Evolutionary conservation across 768 basidiomycete genomes (phyloP), one percentile per base, ranked within the genome.

Genomic region (Boletellus emodensis): DNA sequence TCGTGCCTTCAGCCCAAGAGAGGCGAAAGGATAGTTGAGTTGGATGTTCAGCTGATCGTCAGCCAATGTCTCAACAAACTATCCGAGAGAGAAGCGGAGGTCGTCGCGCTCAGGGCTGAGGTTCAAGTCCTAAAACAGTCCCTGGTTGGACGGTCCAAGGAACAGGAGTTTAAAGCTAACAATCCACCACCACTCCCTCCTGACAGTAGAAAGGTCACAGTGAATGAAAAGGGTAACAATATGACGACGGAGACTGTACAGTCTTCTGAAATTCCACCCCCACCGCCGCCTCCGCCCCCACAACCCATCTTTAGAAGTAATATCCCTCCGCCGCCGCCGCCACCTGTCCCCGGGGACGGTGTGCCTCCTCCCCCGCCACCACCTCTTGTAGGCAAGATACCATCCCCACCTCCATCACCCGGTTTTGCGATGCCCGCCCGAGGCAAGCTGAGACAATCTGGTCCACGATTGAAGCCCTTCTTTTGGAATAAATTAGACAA

Each of bases 401-500:
- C 64, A 11, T 63, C 63, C 9, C 63, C 66, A 3, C 70, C 54
- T 3, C 65, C 53, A 14, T 68, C 58, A 30, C 66, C 57, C 28
- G 50, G 43, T 11, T 44, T 70, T 14, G 66, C 69, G 9, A 72
- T 71, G 52, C 66, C 62, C 48, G 61, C 64, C 28, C 63, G 59
- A 33, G 56, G 52, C 35, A 72, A 65, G 45, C 53, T 60, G 20
- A 76, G 71, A 53, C 54, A 63, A 8, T 56, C 61, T 22, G 74
- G 72, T 12, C 82, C 84, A n/a, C 77, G 79, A 41, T 64, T 90
- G 45, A 86, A 87, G 66, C 89, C 94, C 2, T 93, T 96, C 72
- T 92, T 92, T 65, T 95, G 94, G 93, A 86, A 83, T 55, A 94
- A 95, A 58, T 54, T 94, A 5, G 70, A 75, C n/a, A 64, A 62